Percentiles rank a stretch among this genome's conserved stretches.
Evolutionary conservation across 108 stramenopile species (phyloP).

Genomic region (Nannochloropsis granulata): DNA sequence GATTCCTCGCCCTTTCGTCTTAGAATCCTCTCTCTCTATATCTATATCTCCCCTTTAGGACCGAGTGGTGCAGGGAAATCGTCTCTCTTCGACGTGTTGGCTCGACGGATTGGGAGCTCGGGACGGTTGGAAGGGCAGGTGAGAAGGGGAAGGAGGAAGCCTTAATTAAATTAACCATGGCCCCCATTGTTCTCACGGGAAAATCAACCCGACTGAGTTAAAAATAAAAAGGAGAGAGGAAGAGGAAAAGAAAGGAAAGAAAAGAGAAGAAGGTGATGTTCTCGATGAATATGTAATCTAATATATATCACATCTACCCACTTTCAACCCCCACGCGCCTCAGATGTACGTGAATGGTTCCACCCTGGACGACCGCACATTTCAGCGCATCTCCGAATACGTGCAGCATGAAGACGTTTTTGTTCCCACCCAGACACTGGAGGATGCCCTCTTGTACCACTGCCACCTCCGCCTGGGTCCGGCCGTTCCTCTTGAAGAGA

Average conservation of each 20-base stretch:
- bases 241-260: neutral
- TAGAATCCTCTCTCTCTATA: no score
- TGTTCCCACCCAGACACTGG: neutral
- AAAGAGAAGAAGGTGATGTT: neutral
- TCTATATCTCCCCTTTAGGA: neutral
- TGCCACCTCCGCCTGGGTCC: neutral
- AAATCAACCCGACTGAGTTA: no score
- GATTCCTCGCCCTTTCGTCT: no score
- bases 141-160: neutral
- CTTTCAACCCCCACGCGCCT: neutral
- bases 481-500: neutral
- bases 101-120: neutral
- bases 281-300: no score
- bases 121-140: neutral
- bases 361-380: neutral
- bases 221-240: neutral
- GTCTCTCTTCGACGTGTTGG: neutral
- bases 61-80: neutral
- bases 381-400: neutral
- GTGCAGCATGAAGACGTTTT: neutral
- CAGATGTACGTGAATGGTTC: neutral
- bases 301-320: no score
- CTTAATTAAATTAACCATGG: no score
- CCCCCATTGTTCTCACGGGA: no score
- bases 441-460: neutral